Evolutionary conservation across 345 rosid species (phyloP).

Genomic region (Litchi chinensis): DNA sequence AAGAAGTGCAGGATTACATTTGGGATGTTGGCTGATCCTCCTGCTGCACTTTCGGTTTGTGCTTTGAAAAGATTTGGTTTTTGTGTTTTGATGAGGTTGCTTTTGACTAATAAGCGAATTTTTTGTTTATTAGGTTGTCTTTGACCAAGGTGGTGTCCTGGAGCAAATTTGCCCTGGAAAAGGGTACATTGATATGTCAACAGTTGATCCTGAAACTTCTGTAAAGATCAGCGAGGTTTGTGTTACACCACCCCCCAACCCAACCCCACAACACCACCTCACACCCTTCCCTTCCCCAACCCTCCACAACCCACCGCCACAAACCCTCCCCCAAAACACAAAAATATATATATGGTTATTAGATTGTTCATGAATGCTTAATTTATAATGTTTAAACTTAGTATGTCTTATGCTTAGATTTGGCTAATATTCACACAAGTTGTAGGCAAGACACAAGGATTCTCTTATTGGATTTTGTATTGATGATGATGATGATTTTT

Average conservation of each 20-base stretch:
- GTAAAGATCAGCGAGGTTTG: slow-evolving; percentile 70
- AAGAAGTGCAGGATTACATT: slow-evolving; percentile 88
- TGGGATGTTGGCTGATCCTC: slow-evolving; percentile 89
- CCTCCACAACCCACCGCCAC: too few relatives aligned
- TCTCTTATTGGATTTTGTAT: not conserved
- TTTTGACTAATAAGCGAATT: not conserved
- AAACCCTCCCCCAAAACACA: too few relatives aligned
- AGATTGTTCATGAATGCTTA: not conserved
- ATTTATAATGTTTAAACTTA: not conserved
- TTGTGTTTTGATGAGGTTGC: not conserved
- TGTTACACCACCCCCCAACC: too few relatives aligned
- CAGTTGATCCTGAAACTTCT: slow-evolving; percentile 90
- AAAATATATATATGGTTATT: not conserved
- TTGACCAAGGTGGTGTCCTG: slow-evolving; percentile 79
- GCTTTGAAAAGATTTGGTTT: not conserved
- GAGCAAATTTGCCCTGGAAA: slow-evolving; percentile 70
- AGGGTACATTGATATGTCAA: slow-evolving; percentile 93
- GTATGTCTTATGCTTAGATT: not conserved
- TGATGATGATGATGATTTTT: too few relatives aligned
- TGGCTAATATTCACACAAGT: not conserved
- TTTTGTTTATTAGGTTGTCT: slow-evolving; percentile 65
- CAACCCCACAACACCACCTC: too few relatives aligned
- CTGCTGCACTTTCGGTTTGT: slow-evolving; percentile 80
- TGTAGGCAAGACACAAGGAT: not conserved
- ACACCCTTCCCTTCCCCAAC: too few relatives aligned